Base-by-base conservation (phyloP, 805 yeast species). In the Brettanomyces anomalus region DNA sequence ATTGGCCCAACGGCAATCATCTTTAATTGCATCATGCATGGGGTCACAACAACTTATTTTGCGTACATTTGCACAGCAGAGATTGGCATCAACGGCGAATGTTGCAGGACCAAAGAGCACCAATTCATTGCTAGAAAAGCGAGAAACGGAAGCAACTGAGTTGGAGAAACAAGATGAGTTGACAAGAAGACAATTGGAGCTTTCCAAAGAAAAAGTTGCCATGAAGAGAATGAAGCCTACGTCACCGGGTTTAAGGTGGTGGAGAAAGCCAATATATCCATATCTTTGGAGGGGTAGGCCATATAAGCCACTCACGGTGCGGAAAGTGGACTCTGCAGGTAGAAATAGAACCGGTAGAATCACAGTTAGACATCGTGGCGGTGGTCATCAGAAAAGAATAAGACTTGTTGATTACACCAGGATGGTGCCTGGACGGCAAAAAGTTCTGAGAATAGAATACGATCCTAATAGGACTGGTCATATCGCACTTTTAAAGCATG, bases 381-480 rank as follows among this genome's bases (percentile, higher is more conserved):
- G 98, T 55, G 97, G 97, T 31, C 93, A 85, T 61, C 85, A 85
- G 62, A 81, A 90, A 57, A 78, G 98, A 64, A 72, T 85, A 33
- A 77, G 98, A 55, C 61, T 85, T 30, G 73, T 93, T 18, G 98
- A 93, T 64, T 81, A 80, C 55, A 66, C 70, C 53, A 76, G 98
- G 57, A 55, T 61, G 33, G 72, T 61, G 3, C 65, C 79, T 1
- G 97, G 97, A 21, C 74, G 72, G 36, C 93, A 86, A 54, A 72
- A 75, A 28, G 97, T 93, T 18, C 67, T 79, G 49, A 74, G 98
- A 61, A 85, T 93, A 46, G 98, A 93, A 64, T 87, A 87, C 58
- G 98, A 93, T 65, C 98, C 98, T 39, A 85, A 85, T 55, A 77
- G 98, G 70, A 76, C 94, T 3, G 82, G 93, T 5, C 98, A 93